A percentile compares a stretch with the other conserved stretches of the same genome.
Conservation (phyloP, 2,329 filamentous ascomycete species). For the Xylaria sp. region DNA sequence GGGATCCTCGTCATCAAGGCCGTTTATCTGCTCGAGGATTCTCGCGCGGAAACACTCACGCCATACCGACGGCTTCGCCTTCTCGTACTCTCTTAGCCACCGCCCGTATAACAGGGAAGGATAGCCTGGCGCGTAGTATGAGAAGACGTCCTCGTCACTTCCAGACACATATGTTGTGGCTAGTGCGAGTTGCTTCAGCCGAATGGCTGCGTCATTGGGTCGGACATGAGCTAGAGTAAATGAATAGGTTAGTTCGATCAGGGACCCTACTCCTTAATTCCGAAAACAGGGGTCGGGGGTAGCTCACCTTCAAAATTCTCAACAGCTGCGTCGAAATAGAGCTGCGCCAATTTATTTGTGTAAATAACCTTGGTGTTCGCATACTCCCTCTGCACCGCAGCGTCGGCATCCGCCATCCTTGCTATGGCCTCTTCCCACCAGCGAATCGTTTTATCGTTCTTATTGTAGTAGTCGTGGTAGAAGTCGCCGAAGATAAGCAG, state of each 20-base stretch:
- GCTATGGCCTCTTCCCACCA: conserved; percentile 21
- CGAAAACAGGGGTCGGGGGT: not conserved
- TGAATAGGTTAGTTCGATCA: not conserved
- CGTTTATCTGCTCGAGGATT: conserved; percentile 17
- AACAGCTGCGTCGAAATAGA: conserved; percentile 19
- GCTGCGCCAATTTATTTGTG: conserved; percentile 16
- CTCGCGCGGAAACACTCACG: conserved; percentile 21
- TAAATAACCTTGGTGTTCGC: not conserved
- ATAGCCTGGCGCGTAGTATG: conserved; percentile 15
- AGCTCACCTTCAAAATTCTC: conserved; percentile 16
- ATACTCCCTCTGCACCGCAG: conserved; percentile 14
- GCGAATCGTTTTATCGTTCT: conserved; percentile 3
- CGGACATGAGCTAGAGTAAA: not conserved
- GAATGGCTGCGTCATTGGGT: conserved; percentile 14
- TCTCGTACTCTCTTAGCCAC: conserved; percentile 20
- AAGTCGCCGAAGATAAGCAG: conserved; percentile 15
- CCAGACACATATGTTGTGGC: conserved; percentile 7
- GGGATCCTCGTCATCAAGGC: conserved; percentile 16
- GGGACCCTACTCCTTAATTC: not conserved
- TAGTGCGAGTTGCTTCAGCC: conserved; percentile 16
- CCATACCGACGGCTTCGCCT: conserved; percentile 18
- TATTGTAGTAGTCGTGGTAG: conserved; percentile 17
- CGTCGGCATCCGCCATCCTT: conserved; percentile 5
- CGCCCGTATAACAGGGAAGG: conserved; percentile 14
- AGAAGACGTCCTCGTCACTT: conserved; percentile 15